Evolutionary conservation across 371 early-diverging fungal genomes (phyloP).

Genomic region (Mortierella sp.): DNA sequence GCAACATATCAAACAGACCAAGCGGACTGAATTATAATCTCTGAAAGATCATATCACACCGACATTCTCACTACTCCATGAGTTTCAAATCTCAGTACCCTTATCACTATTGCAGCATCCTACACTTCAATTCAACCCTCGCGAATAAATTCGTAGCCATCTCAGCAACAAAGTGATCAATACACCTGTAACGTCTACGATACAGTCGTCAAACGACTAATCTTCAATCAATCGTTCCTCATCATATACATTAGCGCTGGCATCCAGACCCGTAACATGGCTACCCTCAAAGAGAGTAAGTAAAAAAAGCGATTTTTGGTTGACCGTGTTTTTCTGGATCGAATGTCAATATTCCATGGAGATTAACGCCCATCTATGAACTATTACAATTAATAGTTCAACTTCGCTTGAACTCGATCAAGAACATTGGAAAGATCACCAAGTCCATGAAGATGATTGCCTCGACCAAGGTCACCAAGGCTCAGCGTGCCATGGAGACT

Average conservation of each 20-base stretch:
- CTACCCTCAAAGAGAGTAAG: conserved; percentile 93
- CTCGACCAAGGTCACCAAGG: conserved; percentile 96
- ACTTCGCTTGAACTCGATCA: conserved; percentile 95
- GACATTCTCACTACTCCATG: neutral
- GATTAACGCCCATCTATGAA: neutral
- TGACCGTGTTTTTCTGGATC: neutral
- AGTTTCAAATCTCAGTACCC: too few relatives aligned
- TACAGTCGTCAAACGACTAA: neutral
- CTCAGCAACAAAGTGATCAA: too few relatives aligned
- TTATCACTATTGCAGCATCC: neutral
- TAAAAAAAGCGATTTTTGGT: neutral
- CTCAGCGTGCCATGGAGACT: conserved; percentile 94
- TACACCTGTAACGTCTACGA: too few relatives aligned
- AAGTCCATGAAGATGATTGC: conserved; percentile 99
- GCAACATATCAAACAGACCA: neutral
- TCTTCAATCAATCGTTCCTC: neutral
- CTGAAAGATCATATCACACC: too few relatives aligned
- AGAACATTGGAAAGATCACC: conserved; percentile 98
- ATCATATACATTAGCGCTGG: conserved; percentile 28
- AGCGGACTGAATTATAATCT: too few relatives aligned
- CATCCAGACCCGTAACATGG: conserved; percentile 89
- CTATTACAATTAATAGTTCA: conserved; percentile 75
- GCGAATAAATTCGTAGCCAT: too few relatives aligned
- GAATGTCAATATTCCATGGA: neutral
- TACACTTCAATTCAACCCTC: too few relatives aligned